These are phyloP conservation scores for Beauveria pseudobassiana DNA, from an alignment of 2,329 filamentous ascomycete genomes.

Conservation along the genomic window DNA sequence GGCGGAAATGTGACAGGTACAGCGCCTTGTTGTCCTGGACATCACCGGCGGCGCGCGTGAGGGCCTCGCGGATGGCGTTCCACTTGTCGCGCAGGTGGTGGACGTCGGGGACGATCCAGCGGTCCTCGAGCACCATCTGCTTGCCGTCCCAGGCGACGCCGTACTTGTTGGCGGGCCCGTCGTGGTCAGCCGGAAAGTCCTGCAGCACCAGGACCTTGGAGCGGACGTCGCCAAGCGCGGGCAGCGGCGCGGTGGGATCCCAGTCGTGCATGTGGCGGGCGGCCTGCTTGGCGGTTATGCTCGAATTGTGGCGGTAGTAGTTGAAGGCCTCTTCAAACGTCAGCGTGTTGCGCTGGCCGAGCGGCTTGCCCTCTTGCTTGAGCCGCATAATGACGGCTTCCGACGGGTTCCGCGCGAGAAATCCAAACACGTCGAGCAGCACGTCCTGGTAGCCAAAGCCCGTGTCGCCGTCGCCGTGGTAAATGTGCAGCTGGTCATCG, in stretches of 20 bases:
- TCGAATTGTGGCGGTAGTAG: slow-evolving; percentile 28
- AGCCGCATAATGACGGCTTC: slow-evolving; percentile 43
- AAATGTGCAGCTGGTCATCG: slow-evolving; percentile 37
- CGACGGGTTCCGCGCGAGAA: slow-evolving; percentile 36
- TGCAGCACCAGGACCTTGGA: slow-evolving; percentile 40
- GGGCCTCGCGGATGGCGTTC: slow-evolving; percentile 33
- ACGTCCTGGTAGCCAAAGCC: slow-evolving; percentile 37
- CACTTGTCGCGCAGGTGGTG: slow-evolving; percentile 39
- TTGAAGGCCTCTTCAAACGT: slow-evolving; percentile 41
- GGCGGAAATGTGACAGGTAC: slow-evolving; percentile 40
- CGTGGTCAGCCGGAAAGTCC: slow-evolving; percentile 31
- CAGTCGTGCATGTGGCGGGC: slow-evolving; percentile 29
- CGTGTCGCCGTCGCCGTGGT: slow-evolving; percentile 38
- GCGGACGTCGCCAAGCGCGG: slow-evolving; percentile 37
- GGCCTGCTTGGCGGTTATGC: slow-evolving; percentile 28
- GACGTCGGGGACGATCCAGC: slow-evolving; percentile 36
- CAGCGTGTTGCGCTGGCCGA: slow-evolving; percentile 26
- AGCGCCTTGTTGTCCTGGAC: slow-evolving; percentile 28
- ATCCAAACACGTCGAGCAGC: slow-evolving; percentile 35
- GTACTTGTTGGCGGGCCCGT: slow-evolving; percentile 22
- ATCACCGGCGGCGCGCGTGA: slow-evolving; percentile 29
- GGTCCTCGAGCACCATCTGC: slow-evolving; percentile 40
- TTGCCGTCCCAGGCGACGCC: slow-evolving; percentile 37
- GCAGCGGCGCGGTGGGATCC: slow-evolving; percentile 26
- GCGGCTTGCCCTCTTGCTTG: slow-evolving; percentile 37